Evolutionary conservation across 2,329 filamentous ascomycete genomes (phyloP), one percentile per base, ranked within the genome.

Genomic region (Ambrosiella xylebori): DNA sequence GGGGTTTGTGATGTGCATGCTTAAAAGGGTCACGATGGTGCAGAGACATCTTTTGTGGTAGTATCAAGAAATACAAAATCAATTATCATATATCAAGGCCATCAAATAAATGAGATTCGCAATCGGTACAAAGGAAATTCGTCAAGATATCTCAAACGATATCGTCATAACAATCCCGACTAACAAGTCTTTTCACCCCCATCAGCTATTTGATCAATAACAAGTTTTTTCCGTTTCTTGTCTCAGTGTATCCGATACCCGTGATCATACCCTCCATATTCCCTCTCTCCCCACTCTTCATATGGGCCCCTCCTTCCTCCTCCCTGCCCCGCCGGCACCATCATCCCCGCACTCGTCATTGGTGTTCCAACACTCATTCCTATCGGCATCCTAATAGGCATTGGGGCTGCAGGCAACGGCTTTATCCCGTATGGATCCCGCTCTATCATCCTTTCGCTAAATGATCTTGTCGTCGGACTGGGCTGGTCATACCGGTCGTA

Each of bases 321-420:
- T 38, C 35, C 38, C 39, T 35, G n/a, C 37, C 4, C 41, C 47
- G 7, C n/a, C 19, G 27, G 19, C 27, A 13, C 40, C 45, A 59
- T 35, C 53, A 27, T 2, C 36, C 27, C n/a, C 5, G 39, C 11
- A 11, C 2, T 12, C 5, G 47, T 45, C 13, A 47, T 11, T 37
- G 49, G 15, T 15, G 55, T 50, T 13, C 44, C 44, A 47, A 15
- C 44, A 47, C 2, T 17, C 11, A 13, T 17, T 47, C 19, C n/a
- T 17, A 17, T n/a, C 5, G 13, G 8, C 5, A 13, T 41, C 40
- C 40, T 7, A 4, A 45, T 39, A 9, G 57, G 57, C 58, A 59
- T 59, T 1, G 58, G 58, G 5, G 54, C 58, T 15, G 54, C 40
- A 7, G 58, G 58, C 11, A 39, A 50, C 12, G 54, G 38, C 4